Conservation (phyloP, 2,329 filamentous ascomycete species). For the Colletotrichum australisinense region DNA sequence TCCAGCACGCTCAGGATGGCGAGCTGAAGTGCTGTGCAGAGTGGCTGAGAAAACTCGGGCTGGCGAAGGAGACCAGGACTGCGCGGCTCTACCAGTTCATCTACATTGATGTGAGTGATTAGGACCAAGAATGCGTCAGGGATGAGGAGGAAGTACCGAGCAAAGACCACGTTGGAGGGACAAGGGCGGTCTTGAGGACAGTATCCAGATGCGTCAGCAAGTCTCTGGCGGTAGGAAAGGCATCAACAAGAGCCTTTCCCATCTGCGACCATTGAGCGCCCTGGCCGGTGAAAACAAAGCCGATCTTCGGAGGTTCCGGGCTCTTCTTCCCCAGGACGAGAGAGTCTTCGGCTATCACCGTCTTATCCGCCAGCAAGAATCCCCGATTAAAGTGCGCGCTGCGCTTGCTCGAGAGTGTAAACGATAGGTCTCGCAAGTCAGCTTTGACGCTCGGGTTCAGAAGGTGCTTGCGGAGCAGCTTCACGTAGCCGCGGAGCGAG, state of each 20-base stretch:
- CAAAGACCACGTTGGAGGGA: slow-evolving; percentile 39
- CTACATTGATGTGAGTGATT: too few relatives aligned
- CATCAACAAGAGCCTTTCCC: slow-evolving; percentile 42
- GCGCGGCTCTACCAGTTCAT: slow-evolving; percentile 40
- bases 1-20: slow-evolving; percentile 43
- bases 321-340: slow-evolving; percentile 10
- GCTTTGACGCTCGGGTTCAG: slow-evolving; percentile 41
- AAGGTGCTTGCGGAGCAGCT: not conserved
- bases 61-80: slow-evolving; percentile 31
- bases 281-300: slow-evolving; percentile 55
- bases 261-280: slow-evolving; percentile 58
- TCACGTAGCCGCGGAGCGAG: not conserved
- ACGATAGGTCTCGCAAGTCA: slow-evolving; percentile 41
- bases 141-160: not conserved
- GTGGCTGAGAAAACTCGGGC: slow-evolving; percentile 50
- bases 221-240: not conserved
- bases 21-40: slow-evolving; percentile 51
- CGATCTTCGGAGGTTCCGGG: slow-evolving; percentile 24
- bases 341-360: not conserved
- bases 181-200: slow-evolving; percentile 12
- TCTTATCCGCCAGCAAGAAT: slow-evolving; percentile 35
- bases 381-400: slow-evolving; percentile 37
- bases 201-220: not conserved
- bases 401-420: slow-evolving; percentile 42
- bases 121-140: too few relatives aligned